Percentiles rank a stretch among this genome's conserved stretches.
phyloP scores from a whole-genome alignment of 1,284 basidiomycete genomes.

The Trichosporon sp. region DNA sequence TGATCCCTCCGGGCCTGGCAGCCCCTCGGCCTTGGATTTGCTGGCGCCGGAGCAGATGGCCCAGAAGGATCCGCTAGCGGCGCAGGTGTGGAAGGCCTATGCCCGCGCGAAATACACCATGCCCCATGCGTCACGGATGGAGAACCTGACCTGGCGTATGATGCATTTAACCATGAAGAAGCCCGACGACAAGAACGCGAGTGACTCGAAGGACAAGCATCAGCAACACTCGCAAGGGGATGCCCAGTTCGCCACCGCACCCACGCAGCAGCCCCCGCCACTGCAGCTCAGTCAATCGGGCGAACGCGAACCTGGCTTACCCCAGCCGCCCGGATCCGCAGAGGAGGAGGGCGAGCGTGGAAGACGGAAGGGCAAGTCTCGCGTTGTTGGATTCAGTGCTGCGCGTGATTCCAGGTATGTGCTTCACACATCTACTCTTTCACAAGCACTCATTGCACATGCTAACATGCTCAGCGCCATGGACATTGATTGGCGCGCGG shows the following conservation, averaged over 20 bases:
- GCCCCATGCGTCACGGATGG: slow-evolving; percentile 91
- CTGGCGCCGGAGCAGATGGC: slow-evolving; percentile 43
- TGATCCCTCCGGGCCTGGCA: slow-evolving; percentile 24
- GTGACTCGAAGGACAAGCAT: slow-evolving; percentile 4
- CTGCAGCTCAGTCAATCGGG: background rate
- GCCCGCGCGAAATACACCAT: slow-evolving; percentile 78
- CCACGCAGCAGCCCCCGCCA: background rate
- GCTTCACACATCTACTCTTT: background rate
- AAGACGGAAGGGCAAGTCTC: slow-evolving; percentile 50
- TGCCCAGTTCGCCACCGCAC: slow-evolving; percentile 1
- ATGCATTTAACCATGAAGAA: slow-evolving; percentile 84
- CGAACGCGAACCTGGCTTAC: background rate
- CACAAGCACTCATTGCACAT: background rate
- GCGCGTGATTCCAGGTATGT: slow-evolving; percentile 28
- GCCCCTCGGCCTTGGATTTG: slow-evolving; percentile 24
- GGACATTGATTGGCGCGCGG: slow-evolving; percentile 88
- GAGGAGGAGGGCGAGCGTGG: slow-evolving; percentile 51
- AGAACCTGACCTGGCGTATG: slow-evolving; percentile 96
- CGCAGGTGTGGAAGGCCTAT: slow-evolving; percentile 97
- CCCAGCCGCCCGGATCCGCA: background rate
- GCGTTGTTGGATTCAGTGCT: slow-evolving; percentile 51
- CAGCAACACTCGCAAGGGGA: slow-evolving; percentile 9
- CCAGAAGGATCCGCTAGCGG: slow-evolving; percentile 77
- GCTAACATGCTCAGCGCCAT: slow-evolving; percentile 40
- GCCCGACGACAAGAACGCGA: slow-evolving; percentile 26